Conservation (phyloP, 2,329 filamentous ascomycete genomes). For the Myriosclerotinia scirpicola region DNA sequence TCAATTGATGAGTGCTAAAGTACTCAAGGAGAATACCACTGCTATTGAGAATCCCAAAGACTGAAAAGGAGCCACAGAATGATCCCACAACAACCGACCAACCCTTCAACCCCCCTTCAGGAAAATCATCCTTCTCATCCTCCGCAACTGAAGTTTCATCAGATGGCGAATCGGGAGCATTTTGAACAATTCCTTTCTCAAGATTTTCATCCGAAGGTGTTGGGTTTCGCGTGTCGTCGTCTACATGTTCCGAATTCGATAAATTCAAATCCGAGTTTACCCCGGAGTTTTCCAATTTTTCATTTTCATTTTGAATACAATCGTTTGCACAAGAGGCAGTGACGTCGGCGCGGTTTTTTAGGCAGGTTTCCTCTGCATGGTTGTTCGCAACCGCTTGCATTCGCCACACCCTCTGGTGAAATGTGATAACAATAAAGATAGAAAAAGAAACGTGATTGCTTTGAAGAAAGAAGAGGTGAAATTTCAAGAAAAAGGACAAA, state of each 20-base stretch:
- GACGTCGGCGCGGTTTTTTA: constrained; percentile 22
- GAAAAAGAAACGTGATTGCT: neutral
- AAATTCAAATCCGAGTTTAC: neutral
- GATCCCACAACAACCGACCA: constrained; percentile 68
- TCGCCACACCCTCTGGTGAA: constrained; percentile 21
- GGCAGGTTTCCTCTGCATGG: constrained; percentile 25
- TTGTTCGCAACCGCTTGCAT: constrained; percentile 17
- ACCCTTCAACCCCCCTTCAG: constrained; percentile 63
- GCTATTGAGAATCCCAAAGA: constrained; percentile 63
- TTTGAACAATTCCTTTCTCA: constrained; percentile 26
- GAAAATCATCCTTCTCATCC: constrained; percentile 49
- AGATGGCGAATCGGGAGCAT: constrained; percentile 24
- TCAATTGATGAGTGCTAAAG: constrained; percentile 59
- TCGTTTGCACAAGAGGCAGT: constrained; percentile 8
- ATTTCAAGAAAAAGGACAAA: neutral
- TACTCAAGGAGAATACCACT: constrained; percentile 52
- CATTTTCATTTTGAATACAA: constrained; percentile 4
- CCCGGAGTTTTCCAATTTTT: constrained; percentile 9
- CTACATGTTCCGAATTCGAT: neutral
- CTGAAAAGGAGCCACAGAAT: constrained; percentile 61
- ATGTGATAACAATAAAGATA: neutral
- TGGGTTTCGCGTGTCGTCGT: neutral
- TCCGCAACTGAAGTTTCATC: constrained; percentile 26
- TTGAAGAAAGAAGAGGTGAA: neutral
- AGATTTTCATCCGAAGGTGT: neutral